Evolutionary conservation across 2,329 filamentous ascomycete genomes (phyloP).

Genomic region (Arachnopeziza araneosa): DNA sequence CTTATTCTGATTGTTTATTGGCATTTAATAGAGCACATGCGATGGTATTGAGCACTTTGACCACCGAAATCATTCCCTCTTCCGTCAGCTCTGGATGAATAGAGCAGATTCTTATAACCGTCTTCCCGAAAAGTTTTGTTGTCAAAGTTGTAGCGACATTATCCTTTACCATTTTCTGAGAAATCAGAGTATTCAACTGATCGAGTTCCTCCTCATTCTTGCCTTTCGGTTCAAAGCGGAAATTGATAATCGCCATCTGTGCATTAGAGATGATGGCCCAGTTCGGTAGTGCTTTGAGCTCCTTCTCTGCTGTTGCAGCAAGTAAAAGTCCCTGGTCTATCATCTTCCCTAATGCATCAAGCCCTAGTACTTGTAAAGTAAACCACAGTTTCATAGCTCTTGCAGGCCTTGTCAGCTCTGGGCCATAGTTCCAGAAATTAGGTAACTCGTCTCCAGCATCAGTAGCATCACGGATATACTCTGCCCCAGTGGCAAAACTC

Average conservation of each 20-base stretch:
- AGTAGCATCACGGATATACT: conserved; percentile 5
- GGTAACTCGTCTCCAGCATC: conserved; percentile 6
- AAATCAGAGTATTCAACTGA: not conserved
- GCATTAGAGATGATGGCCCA: not conserved
- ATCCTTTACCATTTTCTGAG: not conserved
- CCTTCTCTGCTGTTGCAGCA: not conserved
- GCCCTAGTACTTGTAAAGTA: no score
- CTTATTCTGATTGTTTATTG: no score
- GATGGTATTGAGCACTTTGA: no score
- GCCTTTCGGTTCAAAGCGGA: not conserved
- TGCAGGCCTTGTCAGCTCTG: conserved; percentile 21
- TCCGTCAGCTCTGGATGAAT: conserved; percentile 1
- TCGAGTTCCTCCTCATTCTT: not conserved
- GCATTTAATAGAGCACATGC: no score
- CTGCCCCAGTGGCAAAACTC: not conserved
- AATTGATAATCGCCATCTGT: not conserved
- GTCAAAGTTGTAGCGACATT: not conserved
- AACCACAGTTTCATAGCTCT: conserved; percentile 16
- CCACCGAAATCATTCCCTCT: no score
- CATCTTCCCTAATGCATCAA: no score
- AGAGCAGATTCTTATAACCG: not conserved
- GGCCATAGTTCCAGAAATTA: conserved; percentile 19
- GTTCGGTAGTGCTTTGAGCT: not conserved
- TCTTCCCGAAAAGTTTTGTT: not conserved
- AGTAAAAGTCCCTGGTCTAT: no score